Base-by-base conservation (phyloP, 345 rosid species). In the Eucalyptus fibrosa region DNA sequence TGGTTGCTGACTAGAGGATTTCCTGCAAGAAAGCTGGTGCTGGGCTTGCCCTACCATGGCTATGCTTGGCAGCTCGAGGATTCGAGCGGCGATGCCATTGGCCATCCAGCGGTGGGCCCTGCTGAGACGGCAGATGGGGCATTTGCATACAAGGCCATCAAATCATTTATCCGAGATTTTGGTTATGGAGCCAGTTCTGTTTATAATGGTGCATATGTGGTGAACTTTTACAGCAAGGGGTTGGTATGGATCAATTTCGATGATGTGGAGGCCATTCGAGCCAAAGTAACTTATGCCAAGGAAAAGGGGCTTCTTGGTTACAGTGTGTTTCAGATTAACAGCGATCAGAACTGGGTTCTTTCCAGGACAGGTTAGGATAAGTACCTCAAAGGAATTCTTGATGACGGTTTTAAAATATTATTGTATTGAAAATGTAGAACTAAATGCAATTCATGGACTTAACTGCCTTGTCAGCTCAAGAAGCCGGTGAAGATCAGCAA, bases 311-410 rank as follows among this genome's bases (percentile, higher is more conserved):
- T 95, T 14, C 90, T 90, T 49, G 96, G 95, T 77, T 95, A 93
- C 85, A 59, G 1, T 40, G 93, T 88, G 7, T 95, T 91, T 90
- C 90, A 89, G 40, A 91, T 93, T 16, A 7, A 72, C 16, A 88
- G 88, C 87, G 95, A 95, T 85, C 69, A 91, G 16, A 65, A 93
- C 44, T 93, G 95, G 95, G 89, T 24, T 81, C 95, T 94, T 89
- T 93, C 95, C 37, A 87, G n/a, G 19, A 51, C 91, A 56, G 92
- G 95, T 92, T 86, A 2, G 88, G 30, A 77, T 55, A n/a, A 87
- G 7, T 45, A 4, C 65, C 49, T 44, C 80, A 59, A 5, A 23
- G 88, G 65, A 45, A 50, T 44, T 60, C 45, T 37, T 77, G 28
- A 77, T 77, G 28, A 77, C 8, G 47, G 83, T 77, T 77, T 77